Base-by-base conservation (phyloP, 495 filamentous ascomycete genomes). In the Cenococcum geophilum region DNA sequence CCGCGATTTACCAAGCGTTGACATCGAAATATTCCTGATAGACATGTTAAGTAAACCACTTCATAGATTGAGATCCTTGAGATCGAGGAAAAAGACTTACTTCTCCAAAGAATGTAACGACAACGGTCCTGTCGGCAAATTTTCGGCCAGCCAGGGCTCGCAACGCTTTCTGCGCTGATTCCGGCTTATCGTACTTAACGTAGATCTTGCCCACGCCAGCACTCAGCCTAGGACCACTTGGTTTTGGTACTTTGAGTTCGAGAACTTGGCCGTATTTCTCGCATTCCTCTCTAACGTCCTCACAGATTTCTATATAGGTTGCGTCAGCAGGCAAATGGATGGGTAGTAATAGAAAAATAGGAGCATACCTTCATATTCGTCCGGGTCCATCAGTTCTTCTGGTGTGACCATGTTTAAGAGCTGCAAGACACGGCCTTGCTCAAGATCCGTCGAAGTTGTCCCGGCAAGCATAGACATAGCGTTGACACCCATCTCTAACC, bases 381-480 rank as follows among this genome's bases (percentile, higher is more conserved):
- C 91, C 57, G 82, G 83, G 70, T 97, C 90, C 76, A 97, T 86
- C 18, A 99, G 79, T 75, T 99, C 93, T 59, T 97, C 95, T 0
- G 89, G 79, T 0, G 93, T 99, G 23, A 97, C 92, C 93, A 97
- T 97, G 75, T 99, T 99, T 66, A 97, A 77, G 48, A 99, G 76
- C 74, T 95, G 90, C 61, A 99, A 69, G 14, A 99, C 92, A 48
- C 91, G 82, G 58, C 86, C 83, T 48, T 83, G 89, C 40, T 87
- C 71, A 61, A 91, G 86, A 47, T 80, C 79, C 14, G 27, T 61
- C 35, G 87, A 88, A 8, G 89, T 92, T 37, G 92, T 96, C 48
- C 92, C 91, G 35, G 93, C 93, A 70, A 99, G 91, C 89, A 97
- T 92, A 32, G 91, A 93, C 90, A 99, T 97, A 63, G 92, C 95